These are phyloP conservation scores for Diatrype stigma DNA, from an alignment of 2,329 filamentous ascomycete genomes.

Conservation along the genomic window DNA sequence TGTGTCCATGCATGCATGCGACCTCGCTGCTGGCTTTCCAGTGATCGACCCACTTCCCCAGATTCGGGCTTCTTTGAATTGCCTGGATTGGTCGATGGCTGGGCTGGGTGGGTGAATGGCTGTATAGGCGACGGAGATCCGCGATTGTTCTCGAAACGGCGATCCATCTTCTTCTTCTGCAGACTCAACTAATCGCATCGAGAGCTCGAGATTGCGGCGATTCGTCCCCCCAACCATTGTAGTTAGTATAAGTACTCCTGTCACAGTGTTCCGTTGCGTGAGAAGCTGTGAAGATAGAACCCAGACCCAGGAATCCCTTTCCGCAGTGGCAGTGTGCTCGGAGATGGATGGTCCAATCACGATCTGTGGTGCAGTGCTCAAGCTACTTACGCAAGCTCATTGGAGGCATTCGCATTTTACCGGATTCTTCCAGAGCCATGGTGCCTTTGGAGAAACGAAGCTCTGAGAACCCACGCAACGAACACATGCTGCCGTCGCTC, in stretches of 20 bases:
- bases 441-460: no score
- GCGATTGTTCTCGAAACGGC: neutral
- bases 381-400: neutral
- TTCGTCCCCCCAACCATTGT: no score
- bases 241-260: no score
- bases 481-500: neutral
- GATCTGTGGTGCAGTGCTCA: no score
- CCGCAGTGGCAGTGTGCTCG: no score
- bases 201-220: no score
- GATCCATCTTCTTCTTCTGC: neutral
- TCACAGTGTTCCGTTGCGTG: no score
- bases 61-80: neutral
- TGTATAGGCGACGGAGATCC: neutral
- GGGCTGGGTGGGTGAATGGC: neutral
- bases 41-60: conserved; percentile 1
- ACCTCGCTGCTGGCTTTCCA: neutral
- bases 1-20: neutral
- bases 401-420: neutral
- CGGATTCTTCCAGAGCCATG: neutral
- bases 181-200: no score
- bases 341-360: no score
- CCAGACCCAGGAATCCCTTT: no score
- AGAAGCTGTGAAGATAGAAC: no score
- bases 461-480: no score
- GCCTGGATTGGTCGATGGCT: neutral